Percentiles rank a stretch among this genome's conserved stretches.
phyloP scores from a whole-genome alignment of 179 eudicot species.

The Vitellaria paradoxa region DNA sequence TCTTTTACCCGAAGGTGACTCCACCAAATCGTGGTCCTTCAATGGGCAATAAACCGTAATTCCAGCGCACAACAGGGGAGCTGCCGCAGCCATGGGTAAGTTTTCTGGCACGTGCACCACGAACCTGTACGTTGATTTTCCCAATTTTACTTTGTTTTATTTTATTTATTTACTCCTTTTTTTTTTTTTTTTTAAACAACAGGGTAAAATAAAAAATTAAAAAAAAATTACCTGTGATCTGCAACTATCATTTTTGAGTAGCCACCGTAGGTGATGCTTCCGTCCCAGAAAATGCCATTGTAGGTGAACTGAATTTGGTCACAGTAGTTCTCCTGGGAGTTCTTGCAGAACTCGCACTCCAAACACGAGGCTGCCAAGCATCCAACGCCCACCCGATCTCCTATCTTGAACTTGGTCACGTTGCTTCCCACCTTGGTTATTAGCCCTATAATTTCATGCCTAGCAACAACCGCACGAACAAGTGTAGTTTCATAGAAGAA shows the following conservation, averaged over 20 bases:
- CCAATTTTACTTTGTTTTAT: neutral
- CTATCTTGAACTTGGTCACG: conserved; percentile 65
- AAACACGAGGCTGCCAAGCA: conserved; percentile 77
- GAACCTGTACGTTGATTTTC: conserved; percentile 32
- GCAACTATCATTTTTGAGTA: conserved; percentile 61
- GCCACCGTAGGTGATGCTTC: conserved; percentile 83
- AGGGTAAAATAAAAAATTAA: too few relatives aligned
- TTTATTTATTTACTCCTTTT: too few relatives aligned
- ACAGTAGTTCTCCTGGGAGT: conserved; percentile 68
- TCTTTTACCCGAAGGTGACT: conserved; percentile 33
- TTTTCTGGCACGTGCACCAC: conserved; percentile 71
- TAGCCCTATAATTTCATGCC: conserved; percentile 82
- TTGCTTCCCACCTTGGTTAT: conserved; percentile 65
- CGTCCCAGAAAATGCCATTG: conserved; percentile 91
- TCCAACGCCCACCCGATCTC: conserved; percentile 85
- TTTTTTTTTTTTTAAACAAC: neutral
- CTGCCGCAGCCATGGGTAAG: conserved; percentile 71
- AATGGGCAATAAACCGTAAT: conserved; percentile 67
- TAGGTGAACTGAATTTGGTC: conserved; percentile 59
- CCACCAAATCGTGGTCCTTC: conserved; percentile 56
- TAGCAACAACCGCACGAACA: conserved; percentile 1
- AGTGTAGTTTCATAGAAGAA: too few relatives aligned
- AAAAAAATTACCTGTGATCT: conserved; percentile 74
- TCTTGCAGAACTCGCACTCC: conserved; percentile 67
- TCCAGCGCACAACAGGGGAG: conserved; percentile 83